These are phyloP conservation scores for Pseudogymnoascus sp. DNA, from an alignment of 2,329 filamentous ascomycete genomes.

Conservation along the genomic window DNA sequence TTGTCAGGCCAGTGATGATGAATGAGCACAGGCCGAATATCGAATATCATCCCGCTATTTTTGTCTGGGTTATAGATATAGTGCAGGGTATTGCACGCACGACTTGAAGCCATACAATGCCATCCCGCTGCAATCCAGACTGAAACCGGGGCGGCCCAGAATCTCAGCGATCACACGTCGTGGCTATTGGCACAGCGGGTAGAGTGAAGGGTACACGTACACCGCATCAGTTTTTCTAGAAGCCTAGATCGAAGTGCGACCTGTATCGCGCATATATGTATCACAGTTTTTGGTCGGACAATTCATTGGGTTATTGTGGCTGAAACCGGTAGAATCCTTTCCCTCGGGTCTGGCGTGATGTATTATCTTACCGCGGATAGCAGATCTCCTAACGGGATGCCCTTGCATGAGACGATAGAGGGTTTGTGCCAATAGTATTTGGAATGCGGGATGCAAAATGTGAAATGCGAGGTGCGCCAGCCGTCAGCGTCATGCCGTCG, in stretches of 20 bases:
- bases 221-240: neutral
- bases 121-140: neutral
- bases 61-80: neutral
- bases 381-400: constrained; percentile 1
- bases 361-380: neutral
- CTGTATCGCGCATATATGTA: neutral
- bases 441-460: neutral
- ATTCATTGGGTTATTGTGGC: neutral
- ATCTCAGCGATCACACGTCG: neutral
- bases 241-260: constrained; percentile 1
- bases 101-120: neutral
- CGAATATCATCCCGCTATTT: neutral
- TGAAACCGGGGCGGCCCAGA: neutral
- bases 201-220: neutral
- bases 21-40: neutral
- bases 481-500: neutral
- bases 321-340: neutral
- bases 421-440: neutral
- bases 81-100: neutral
- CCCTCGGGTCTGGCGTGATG: neutral
- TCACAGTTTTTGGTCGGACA: neutral
- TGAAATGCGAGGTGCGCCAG: neutral
- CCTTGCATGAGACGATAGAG: neutral
- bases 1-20: neutral
- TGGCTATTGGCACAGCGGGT: neutral